Percentiles rank a stretch among this genome's conserved stretches.
Conservation (phyloP, 768 basidiomycete genomes). For the Cystobasidium tubakii region DNA sequence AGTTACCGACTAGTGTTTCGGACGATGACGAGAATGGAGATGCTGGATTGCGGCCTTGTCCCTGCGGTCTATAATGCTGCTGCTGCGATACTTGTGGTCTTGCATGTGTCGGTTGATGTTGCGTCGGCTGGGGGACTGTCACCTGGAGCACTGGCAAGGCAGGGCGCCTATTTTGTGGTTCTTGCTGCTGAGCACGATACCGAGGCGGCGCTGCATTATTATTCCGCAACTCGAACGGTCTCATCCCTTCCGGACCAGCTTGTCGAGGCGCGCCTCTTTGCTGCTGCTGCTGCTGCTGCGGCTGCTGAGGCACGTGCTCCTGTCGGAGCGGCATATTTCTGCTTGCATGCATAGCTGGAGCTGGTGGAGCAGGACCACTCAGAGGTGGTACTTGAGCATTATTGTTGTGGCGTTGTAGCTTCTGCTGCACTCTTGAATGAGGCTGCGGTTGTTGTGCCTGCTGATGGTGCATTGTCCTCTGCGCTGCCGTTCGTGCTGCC, state of each 20-base stretch:
- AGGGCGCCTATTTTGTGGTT: not conserved
- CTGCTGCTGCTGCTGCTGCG: conserved; percentile 3
- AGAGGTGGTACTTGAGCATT: not conserved
- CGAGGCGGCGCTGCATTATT: not conserved
- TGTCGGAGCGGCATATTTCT: not conserved
- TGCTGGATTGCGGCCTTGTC: not conserved
- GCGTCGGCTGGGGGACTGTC: conserved; percentile 15
- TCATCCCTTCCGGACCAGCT: not conserved
- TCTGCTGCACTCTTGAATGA: conserved; percentile 6
- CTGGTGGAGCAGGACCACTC: not conserved
- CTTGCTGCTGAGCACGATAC: not conserved
- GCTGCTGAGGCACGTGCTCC: not conserved
- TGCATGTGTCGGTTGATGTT: not conserved
- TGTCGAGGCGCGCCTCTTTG: conserved; percentile 1
- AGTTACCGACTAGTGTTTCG: conserved; percentile 26
- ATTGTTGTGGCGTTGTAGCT: conserved; percentile 3
- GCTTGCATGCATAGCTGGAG: not conserved
- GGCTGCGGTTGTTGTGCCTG: not conserved
- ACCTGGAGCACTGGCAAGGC: conserved; percentile 23
- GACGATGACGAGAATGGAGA: conserved; percentile 20
- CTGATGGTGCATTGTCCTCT: not conserved
- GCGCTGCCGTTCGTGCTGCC: not conserved
- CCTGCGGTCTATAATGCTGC: not conserved
- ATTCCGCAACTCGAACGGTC: conserved; percentile 6
- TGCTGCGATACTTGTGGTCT: not conserved